A percentile compares a stretch with the other conserved stretches of the same genome.
These are phyloP conservation scores for Rhynchosporium graminicola DNA, from an alignment of 2,329 filamentous ascomycete species.

Conservation along the genomic window DNA sequence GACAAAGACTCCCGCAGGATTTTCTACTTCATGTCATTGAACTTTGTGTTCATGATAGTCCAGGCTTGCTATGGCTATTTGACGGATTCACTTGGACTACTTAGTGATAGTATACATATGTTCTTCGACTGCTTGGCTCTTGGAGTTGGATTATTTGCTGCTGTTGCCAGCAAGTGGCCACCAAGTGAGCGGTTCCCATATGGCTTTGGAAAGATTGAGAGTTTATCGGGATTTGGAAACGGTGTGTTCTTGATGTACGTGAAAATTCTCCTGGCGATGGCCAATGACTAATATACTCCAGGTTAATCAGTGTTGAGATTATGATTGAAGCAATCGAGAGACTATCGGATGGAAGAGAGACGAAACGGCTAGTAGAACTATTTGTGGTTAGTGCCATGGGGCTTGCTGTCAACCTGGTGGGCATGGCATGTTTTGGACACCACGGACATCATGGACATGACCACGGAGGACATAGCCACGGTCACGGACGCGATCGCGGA, in stretches of 20 bases:
- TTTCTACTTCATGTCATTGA: constrained; percentile 96
- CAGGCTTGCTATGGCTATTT: constrained; percentile 93
- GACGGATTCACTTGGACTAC: constrained; percentile 89
- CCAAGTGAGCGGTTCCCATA: constrained; percentile 88
- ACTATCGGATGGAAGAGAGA: constrained; percentile 78
- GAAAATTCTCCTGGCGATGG: not conserved
- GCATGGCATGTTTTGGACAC: constrained; percentile 58
- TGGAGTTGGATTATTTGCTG: constrained; percentile 84
- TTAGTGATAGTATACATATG: constrained; percentile 99
- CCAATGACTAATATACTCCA: constrained; percentile 43
- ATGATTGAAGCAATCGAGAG: constrained; percentile 92
- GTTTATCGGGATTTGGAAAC: constrained; percentile 92
- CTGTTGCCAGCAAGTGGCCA: constrained; percentile 96
- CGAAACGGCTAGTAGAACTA: constrained; percentile 81
- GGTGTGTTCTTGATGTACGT: constrained; percentile 87
- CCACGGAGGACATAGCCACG: constrained; percentile 34
- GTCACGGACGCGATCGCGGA: constrained; percentile 41
- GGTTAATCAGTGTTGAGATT: constrained; percentile 92
- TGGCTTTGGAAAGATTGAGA: constrained; percentile 96
- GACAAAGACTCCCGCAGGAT: constrained; percentile 94
- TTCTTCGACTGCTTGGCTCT: constrained; percentile 97
- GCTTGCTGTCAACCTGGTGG: constrained; percentile 86
- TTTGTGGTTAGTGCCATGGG: constrained; percentile 86
- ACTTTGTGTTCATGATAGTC: constrained; percentile 91
- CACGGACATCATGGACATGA: constrained; percentile 47